Evolutionary conservation across 805 yeast species (phyloP).

Genomic region (Wickerhamiella sorbophila): DNA sequence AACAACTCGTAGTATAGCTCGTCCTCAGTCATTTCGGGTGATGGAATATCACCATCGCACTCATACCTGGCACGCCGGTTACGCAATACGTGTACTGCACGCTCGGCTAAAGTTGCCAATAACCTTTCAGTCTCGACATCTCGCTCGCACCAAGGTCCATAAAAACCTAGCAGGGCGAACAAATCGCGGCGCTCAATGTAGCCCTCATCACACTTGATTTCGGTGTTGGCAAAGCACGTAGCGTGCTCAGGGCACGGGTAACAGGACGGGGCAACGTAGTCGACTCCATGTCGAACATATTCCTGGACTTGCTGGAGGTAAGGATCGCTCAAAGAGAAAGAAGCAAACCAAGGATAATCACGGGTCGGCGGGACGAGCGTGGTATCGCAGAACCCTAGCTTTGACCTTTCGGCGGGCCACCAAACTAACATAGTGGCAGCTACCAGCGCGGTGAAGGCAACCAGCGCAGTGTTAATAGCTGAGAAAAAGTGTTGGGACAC

Average conservation of each 20-base stretch:
- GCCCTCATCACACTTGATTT: conserved; percentile 58
- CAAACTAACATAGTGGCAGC: not conserved
- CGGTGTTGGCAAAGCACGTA: conserved; percentile 46
- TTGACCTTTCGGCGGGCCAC: conserved; percentile 1
- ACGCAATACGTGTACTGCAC: conserved; percentile 52
- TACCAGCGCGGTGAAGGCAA: not conserved
- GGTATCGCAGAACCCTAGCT: conserved; percentile 1
- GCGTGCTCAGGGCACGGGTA: conserved; percentile 71
- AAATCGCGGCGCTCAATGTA: conserved; percentile 39
- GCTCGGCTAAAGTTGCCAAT: conserved; percentile 48
- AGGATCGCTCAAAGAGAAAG: not conserved
- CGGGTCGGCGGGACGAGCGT: not conserved
- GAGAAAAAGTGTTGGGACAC: not conserved
- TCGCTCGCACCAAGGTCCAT: conserved; percentile 52
- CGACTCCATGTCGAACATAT: conserved; percentile 24
- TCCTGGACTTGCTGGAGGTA: conserved; percentile 1
- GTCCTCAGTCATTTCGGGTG: conserved; percentile 28
- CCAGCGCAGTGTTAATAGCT: not conserved
- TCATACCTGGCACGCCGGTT: conserved; percentile 40
- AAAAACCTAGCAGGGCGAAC: conserved; percentile 38
- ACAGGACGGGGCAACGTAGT: conserved; percentile 45
- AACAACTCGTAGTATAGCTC: conserved; percentile 16
- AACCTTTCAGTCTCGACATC: conserved; percentile 61
- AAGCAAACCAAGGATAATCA: not conserved
- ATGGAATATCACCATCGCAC: conserved; percentile 18